phyloP scores from a whole-genome alignment of 768 basidiomycete genomes.

The Psilocybe azurescens region DNA sequence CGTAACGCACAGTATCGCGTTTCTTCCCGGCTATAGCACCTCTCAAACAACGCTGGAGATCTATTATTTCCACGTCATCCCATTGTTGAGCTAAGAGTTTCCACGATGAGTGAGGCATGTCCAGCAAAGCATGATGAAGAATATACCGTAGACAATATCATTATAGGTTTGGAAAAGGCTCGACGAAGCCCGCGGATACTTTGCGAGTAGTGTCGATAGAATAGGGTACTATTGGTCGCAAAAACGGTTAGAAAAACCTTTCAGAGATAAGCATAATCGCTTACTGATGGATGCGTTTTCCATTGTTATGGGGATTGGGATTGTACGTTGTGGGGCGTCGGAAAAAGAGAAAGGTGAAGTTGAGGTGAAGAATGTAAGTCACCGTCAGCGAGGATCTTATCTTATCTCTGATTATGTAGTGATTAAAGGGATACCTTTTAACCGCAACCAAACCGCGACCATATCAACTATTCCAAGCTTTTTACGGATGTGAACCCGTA shows the following conservation, averaged over 20 bases:
- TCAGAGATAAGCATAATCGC: neutral
- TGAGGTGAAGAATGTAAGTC: neutral
- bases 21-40: conserved; percentile 65
- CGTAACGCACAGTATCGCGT: conserved; percentile 50
- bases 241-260: neutral
- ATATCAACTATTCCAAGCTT: too few species aligned
- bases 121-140: neutral
- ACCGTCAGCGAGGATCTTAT: neutral
- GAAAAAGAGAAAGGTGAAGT: neutral
- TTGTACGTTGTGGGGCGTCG: too few species aligned
- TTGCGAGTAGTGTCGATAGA: conserved; percentile 52
- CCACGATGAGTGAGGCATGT: neutral
- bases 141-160: conserved; percentile 66
- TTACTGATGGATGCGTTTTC: conserved; percentile 35
- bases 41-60: conserved; percentile 57
- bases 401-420: conserved; percentile 2
- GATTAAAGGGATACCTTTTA: neutral
- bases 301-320: conserved; percentile 15
- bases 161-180: conserved; percentile 79
- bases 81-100: conserved; percentile 70
- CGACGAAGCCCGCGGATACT: conserved; percentile 67
- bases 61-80: conserved; percentile 65
- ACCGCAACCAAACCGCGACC: too few species aligned
- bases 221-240: conserved; percentile 43
- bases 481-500: too few species aligned